Conservation (phyloP, 1,284 basidiomycete genomes). For the Singerocomus inundabilis region DNA sequence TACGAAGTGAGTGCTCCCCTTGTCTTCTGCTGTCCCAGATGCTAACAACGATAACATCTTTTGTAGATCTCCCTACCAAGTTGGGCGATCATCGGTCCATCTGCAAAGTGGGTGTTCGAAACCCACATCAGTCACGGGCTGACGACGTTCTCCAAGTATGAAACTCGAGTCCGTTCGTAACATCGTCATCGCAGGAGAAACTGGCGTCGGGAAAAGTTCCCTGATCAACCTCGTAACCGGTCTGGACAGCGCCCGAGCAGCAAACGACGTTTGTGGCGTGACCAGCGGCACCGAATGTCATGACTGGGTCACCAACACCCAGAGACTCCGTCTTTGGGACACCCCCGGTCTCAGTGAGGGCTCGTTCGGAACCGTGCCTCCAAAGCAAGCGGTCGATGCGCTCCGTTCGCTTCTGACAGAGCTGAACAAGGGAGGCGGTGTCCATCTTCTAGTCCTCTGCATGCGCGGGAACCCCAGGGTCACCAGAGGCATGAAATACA, state of each 20-base stretch:
- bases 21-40: not conserved
- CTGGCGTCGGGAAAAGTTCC: constrained; percentile 35
- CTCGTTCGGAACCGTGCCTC: constrained; percentile 25
- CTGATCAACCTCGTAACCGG: constrained; percentile 32
- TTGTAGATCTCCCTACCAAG: not conserved
- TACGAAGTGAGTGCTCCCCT: constrained; percentile 6
- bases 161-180: constrained; percentile 24
- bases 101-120: constrained; percentile 5
- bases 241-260: constrained; percentile 18
- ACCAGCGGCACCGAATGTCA: constrained; percentile 26
- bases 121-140: constrained; percentile 2
- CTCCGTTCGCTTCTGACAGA: constrained; percentile 29
- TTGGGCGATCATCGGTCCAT: constrained; percentile 11
- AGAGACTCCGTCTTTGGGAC: constrained; percentile 34
- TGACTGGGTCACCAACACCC: constrained; percentile 20
- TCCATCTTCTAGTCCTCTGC: constrained; percentile 33
- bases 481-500: constrained; percentile 29
- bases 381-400: constrained; percentile 29
- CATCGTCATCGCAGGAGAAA: constrained; percentile 31
- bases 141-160: constrained; percentile 13
- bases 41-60: not conserved
- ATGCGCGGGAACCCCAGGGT: constrained; percentile 31
- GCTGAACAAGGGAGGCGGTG: constrained; percentile 21
- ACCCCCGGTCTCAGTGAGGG: constrained; percentile 35
- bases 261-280: constrained; percentile 33